phyloP scores from a whole-genome alignment of 2,329 filamentous ascomycete genomes.

The Diaporthe longicolla region DNA sequence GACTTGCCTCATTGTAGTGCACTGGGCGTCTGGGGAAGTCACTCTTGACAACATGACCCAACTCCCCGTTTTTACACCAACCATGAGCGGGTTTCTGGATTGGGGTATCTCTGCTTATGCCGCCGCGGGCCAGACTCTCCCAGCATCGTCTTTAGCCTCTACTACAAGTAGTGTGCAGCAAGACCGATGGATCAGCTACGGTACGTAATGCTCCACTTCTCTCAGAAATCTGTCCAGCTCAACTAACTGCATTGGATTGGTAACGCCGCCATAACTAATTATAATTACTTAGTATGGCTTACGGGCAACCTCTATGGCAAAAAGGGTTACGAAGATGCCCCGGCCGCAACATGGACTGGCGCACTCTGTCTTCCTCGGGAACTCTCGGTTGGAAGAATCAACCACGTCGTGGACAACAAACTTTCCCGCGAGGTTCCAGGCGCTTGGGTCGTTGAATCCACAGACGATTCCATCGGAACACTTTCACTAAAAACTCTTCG shows the following conservation, averaged over 20 bases:
- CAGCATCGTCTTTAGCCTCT: slow-evolving; percentile 55
- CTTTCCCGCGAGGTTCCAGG: slow-evolving; percentile 54
- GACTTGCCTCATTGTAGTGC: slow-evolving; percentile 47
- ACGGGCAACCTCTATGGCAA: slow-evolving; percentile 59
- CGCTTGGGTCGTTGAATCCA: slow-evolving; percentile 54
- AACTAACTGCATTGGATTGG: too few species aligned
- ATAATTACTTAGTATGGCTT: slow-evolving; percentile 51
- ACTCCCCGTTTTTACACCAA: slow-evolving; percentile 54
- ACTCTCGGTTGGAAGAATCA: slow-evolving; percentile 56
- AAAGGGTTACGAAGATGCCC: slow-evolving; percentile 51
- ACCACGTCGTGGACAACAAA: slow-evolving; percentile 57
- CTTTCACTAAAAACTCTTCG: slow-evolving; percentile 55
- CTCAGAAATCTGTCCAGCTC: too few species aligned
- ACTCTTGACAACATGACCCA: slow-evolving; percentile 45
- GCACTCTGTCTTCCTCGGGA: slow-evolving; percentile 59
- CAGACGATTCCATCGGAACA: slow-evolving; percentile 48
- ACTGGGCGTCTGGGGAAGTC: slow-evolving; percentile 57
- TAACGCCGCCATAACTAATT: background rate
- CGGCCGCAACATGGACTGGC: slow-evolving; percentile 61
- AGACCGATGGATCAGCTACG: slow-evolving; percentile 57
- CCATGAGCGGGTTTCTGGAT: slow-evolving; percentile 58
- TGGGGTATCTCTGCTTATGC: slow-evolving; percentile 59
- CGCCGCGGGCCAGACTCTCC: slow-evolving; percentile 58
- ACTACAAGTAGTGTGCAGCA: slow-evolving; percentile 52
- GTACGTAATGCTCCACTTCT: background rate